Evolutionary conservation across 305 asterid species (phyloP).

Genomic region (Ilex paraguariensis): DNA sequence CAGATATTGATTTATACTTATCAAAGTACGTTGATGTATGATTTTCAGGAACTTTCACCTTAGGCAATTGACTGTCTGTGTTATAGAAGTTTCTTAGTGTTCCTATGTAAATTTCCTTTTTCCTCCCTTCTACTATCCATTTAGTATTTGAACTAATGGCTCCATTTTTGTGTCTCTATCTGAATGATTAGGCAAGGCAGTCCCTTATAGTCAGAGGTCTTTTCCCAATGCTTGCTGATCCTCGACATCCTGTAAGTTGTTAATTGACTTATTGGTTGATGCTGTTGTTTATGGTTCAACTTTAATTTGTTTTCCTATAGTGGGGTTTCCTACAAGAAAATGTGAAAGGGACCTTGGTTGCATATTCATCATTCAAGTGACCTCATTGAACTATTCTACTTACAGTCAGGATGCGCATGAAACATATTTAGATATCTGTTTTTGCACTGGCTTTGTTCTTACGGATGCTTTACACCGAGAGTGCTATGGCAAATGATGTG

Average conservation of each 20-base stretch:
- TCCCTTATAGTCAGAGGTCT: conserved; percentile 84
- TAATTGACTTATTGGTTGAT: neutral
- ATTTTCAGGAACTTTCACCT: neutral
- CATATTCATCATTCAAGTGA: neutral
- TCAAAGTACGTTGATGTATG: neutral
- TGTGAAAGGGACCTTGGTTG: neutral
- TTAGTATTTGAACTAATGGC: neutral
- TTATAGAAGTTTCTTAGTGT: too few species aligned
- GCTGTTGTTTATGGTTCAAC: neutral
- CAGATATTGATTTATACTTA: neutral
- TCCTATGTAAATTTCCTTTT: neutral
- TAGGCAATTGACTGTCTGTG: too few species aligned
- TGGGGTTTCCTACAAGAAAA: neutral
- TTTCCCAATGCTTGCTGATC: conserved; percentile 96
- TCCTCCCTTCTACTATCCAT: neutral
- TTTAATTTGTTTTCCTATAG: too few species aligned
- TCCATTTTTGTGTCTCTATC: neutral
- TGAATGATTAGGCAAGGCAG: conserved; percentile 66
- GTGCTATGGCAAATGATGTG: neutral
- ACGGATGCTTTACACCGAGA: neutral
- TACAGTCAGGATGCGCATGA: too few species aligned
- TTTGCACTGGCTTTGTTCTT: neutral
- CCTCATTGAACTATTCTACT: too few species aligned
- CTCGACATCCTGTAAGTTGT: conserved; percentile 83
- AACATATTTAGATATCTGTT: too few species aligned